Base-by-base conservation (phyloP, 2,329 filamentous ascomycete species). In the Purpureocillium lavendulum region DNA sequence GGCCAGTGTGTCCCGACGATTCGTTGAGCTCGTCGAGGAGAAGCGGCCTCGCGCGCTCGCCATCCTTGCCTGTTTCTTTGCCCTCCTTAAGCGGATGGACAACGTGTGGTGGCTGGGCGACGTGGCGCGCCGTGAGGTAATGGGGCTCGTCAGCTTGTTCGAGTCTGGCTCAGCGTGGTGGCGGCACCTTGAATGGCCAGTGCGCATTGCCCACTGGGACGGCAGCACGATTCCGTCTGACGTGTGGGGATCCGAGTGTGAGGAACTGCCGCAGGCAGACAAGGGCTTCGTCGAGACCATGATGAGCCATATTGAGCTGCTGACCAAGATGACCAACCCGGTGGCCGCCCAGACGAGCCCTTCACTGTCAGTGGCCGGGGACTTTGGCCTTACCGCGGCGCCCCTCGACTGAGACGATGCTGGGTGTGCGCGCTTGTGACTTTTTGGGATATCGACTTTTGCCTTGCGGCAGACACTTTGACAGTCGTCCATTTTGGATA, bases 51-150 rank as follows among this genome's bases (percentile, higher is more conserved):
- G 79, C 11, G 77, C 79, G 2, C 64, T 84, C 21, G 71, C 73
- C 26, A 77, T 82, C 29, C 67, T 83, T 2, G 79, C 78, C 7
- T 79, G 75, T 54, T 84, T 82, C 55, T 82, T 82, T 49, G 79
- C 77, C 21, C 61, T 82, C 30, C 64, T 84, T 35, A 80, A 80
- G 51, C 70, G 70, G 28, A 65, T 82, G 45, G 73, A 81, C 44
- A 58, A 66, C 13, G 64, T 79, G 13, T 87, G 82, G 82, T 87
- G 82, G 82, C 62, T 85, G 21, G 70, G 77, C 15, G 79, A 81
- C 30, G 80, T 83, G 50, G 73, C 80, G 7, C 70, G 73, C 13
- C 71, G 77, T 40, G 77, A 86, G 49, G 75, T 86, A 13, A 72
- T 77, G 53, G 79, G 80, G 15, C 69, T 84, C 17, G 69, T 77